Conservation (phyloP, 345 rosid genomes). For the Clarkia xantiana region DNA sequence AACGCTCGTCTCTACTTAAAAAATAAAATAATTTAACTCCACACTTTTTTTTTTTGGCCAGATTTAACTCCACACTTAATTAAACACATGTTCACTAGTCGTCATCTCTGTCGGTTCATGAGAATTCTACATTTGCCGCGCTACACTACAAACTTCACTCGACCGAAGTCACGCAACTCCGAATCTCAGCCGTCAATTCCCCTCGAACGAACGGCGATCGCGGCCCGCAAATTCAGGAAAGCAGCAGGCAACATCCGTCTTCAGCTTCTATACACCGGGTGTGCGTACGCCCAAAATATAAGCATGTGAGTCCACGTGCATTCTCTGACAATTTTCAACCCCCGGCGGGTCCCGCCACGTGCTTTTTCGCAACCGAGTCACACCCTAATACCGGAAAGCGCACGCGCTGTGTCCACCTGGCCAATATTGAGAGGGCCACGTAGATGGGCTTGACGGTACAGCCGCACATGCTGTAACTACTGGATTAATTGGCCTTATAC, state of each 20-base stretch:
- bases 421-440: conserved; percentile 10
- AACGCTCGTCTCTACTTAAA: no score
- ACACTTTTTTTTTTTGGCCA: no score
- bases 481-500: conserved; percentile 3
- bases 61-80: no score
- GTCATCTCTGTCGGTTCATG: background rate
- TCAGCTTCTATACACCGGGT: no score
- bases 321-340: conserved; percentile 13
- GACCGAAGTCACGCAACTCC: background rate
- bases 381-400: background rate
- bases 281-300: background rate
- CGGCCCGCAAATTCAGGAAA: conserved; percentile 15
- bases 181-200: conserved; percentile 25
- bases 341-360: conserved; percentile 33
- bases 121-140: background rate
- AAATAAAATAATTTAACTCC: no score
- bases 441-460: conserved; percentile 7
- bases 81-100: no score
- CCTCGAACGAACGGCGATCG: conserved; percentile 20
- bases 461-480: conserved; percentile 13
- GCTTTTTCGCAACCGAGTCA: conserved; percentile 1
- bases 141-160: background rate
- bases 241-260: background rate
- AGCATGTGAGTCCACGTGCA: conserved; percentile 65
- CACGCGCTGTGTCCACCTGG: conserved; percentile 17